A percentile compares a stretch with the other conserved stretches of the same genome.
These are phyloP conservation scores for Backusella tuberculispora DNA, from an alignment of 192 early-diverging fungal species.

Conservation along the genomic window DNA sequence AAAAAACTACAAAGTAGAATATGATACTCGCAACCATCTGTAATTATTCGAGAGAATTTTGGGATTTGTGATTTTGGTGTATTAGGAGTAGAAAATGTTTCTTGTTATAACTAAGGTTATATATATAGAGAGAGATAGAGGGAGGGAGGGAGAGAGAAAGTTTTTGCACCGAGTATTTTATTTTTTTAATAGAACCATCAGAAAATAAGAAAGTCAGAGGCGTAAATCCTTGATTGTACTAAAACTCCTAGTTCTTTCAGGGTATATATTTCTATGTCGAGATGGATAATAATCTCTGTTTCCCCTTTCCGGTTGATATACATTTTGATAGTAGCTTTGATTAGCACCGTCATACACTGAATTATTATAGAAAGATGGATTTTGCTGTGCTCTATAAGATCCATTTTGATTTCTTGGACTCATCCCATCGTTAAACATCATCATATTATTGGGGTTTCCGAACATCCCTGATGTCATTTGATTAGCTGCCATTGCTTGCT, in stretches of 20 bases:
- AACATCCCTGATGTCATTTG: background rate
- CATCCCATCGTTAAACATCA: background rate
- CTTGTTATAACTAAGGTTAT: no score
- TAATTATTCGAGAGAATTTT: no score
- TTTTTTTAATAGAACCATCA: no score
- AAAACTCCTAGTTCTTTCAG: background rate
- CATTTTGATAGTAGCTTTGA: background rate
- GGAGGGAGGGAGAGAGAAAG: no score
- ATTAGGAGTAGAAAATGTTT: no score
- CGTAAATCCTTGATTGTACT: background rate
- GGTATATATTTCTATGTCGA: constrained; percentile 7
- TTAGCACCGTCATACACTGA: background rate
- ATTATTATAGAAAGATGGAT: background rate
- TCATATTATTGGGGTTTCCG: background rate
- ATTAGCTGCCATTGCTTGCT: background rate
- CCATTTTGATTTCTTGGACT: background rate
- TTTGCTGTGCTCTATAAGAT: background rate
- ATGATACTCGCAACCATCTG: no score
- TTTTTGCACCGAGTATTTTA: no score
- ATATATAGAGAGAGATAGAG: no score
- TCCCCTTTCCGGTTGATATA: background rate
- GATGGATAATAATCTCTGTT: background rate
- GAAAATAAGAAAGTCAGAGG: no score
- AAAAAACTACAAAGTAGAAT: no score
- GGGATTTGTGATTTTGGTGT: no score